phyloP scores from a whole-genome alignment of 2,329 filamentous ascomycete genomes.

The Colletotrichum gloeosporioides region DNA sequence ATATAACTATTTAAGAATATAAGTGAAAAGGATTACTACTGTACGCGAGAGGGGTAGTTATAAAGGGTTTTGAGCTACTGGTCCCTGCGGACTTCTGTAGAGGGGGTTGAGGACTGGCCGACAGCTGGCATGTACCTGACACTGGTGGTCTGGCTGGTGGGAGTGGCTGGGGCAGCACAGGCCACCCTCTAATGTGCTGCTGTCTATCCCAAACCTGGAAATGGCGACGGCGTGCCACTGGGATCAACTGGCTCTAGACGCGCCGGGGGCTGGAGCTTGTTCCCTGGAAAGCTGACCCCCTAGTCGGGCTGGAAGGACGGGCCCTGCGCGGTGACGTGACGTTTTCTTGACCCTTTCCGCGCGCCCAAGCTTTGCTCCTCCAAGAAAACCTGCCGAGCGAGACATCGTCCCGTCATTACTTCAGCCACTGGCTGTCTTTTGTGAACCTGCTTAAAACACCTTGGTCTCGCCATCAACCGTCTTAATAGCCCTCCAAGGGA shows the following conservation, averaged over 20 bases:
- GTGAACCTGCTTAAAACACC: not conserved
- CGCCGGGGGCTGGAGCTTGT: conserved; percentile 11
- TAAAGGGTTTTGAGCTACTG: no score
- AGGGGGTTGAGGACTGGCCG: not conserved
- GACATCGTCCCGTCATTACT: conserved; percentile 20
- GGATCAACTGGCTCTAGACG: not conserved
- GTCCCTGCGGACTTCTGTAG: no score
- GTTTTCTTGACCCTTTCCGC: not conserved
- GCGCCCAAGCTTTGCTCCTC: conserved; percentile 9
- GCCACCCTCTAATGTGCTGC: not conserved
- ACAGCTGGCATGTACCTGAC: not conserved
- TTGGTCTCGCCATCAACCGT: not conserved
- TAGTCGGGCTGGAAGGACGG: not conserved
- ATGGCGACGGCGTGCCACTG: conserved; percentile 6
- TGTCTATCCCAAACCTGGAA: conserved; percentile 9
- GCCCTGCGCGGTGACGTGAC: conserved; percentile 22
- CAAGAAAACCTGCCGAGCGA: conserved; percentile 21
- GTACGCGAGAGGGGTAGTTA: no score
- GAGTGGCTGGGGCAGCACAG: not conserved
- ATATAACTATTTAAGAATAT: no score
- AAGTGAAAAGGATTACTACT: no score
- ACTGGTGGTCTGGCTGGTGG: not conserved
- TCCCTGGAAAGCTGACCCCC: conserved; percentile 12
- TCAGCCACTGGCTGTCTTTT: conserved; percentile 9
- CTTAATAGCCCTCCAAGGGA: not conserved